Conservation (phyloP, 768 basidiomycete genomes). For the Agrocybe praecox region DNA sequence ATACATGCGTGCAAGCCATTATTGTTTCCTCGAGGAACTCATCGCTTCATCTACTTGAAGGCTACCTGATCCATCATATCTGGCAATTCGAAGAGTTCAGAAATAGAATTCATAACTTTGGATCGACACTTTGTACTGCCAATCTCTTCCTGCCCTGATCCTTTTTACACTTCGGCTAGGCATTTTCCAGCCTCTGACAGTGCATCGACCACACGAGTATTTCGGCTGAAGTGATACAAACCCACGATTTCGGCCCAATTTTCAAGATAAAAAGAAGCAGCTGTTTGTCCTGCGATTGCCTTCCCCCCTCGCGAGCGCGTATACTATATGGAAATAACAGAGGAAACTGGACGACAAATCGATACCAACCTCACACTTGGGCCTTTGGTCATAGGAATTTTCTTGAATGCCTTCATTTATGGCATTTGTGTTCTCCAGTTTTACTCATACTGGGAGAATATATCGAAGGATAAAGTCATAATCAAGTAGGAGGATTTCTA, state of each 20-base stretch:
- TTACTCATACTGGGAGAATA: slow-evolving; percentile 19
- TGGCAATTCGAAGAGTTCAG: neutral
- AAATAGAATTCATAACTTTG: neutral
- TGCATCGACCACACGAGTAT: neutral
- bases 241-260: neutral
- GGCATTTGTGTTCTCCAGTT: slow-evolving; percentile 26
- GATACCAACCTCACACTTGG: slow-evolving; percentile 18
- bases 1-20: neutral
- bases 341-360: neutral
- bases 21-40: neutral
- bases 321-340: neutral
- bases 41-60: neutral
- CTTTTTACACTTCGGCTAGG: neutral
- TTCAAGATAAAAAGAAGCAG: neutral
- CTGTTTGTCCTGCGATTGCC: neutral
- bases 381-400: slow-evolving; percentile 22
- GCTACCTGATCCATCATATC: neutral
- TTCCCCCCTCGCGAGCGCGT: neutral
- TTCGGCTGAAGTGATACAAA: neutral
- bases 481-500: slow-evolving; percentile 11
- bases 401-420: slow-evolving; percentile 24
- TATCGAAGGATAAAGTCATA: slow-evolving; percentile 9
- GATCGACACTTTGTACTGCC: neutral
- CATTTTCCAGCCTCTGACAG: neutral
- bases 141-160: neutral